phyloP scores from a whole-genome alignment of 352 stramenopile species.

The Globisporangium nagaii region DNA sequence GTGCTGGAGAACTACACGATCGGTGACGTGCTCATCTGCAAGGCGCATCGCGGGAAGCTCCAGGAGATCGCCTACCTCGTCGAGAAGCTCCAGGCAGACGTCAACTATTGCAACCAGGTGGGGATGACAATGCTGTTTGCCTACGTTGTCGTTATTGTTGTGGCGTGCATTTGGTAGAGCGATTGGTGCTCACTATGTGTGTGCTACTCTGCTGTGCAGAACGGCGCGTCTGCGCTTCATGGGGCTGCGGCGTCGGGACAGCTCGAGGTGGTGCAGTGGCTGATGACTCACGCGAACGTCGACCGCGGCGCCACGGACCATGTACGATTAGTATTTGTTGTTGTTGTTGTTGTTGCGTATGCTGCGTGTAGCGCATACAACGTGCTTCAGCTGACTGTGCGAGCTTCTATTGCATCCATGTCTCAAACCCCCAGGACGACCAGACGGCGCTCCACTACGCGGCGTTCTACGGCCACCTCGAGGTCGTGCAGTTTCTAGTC shows the following conservation, averaged over 20 bases:
- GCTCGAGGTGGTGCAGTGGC: conserved; percentile 76
- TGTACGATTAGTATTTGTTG: conserved; percentile 29
- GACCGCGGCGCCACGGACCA: conserved; percentile 62
- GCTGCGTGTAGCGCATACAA: too few species aligned
- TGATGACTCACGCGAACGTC: conserved; percentile 55
- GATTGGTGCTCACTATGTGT: neutral
- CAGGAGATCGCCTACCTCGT: conserved; percentile 74
- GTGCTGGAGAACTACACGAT: conserved; percentile 75
- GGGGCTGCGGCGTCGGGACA: conserved; percentile 71
- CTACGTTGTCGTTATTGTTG: neutral
- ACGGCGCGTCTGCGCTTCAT: conserved; percentile 78
- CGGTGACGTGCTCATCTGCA: conserved; percentile 84
- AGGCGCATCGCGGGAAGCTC: conserved; percentile 79
- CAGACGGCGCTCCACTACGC: conserved; percentile 84
- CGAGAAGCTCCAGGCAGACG: conserved; percentile 65
- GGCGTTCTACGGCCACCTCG: conserved; percentile 82
- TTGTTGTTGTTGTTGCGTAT: neutral
- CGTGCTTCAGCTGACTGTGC: too few species aligned
- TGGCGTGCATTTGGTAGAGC: neutral
- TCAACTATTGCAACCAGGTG: conserved; percentile 87
- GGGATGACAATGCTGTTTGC: neutral
- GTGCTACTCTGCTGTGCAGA: conserved; percentile 25
- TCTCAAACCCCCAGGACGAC: conserved; percentile 37
- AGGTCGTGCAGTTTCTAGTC: conserved; percentile 82
- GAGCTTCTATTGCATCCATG: too few species aligned